A percentile compares a stretch with the other conserved stretches of the same genome.
These are phyloP conservation scores for Neurospora sp. DNA, from an alignment of 495 filamentous ascomycete genomes.

Conservation along the genomic window DNA sequence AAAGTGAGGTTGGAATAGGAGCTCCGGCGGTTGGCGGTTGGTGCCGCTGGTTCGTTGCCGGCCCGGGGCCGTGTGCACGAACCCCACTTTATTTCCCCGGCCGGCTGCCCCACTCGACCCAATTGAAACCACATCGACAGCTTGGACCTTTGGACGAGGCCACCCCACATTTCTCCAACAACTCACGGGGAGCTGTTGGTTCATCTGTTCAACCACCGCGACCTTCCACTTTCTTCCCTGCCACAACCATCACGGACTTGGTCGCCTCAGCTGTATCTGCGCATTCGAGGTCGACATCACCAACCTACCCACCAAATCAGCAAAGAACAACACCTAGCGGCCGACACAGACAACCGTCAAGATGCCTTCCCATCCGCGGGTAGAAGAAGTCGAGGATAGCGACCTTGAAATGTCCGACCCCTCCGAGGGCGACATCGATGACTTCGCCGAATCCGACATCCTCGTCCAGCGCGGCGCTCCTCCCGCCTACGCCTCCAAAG, in stretches of 20 bases:
- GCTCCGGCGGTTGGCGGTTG: not conserved
- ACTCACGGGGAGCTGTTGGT: not conserved
- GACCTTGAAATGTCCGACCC: constrained; percentile 70
- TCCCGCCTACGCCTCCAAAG: constrained; percentile 3
- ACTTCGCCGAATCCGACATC: constrained; percentile 43
- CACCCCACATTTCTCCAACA: constrained; percentile 5
- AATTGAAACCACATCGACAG: constrained; percentile 5
- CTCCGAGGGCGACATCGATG: constrained; percentile 54
- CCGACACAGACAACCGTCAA: constrained; percentile 12
- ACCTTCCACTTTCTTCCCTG: not conserved
- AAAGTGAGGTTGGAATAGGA: not conserved
- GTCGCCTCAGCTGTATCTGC: not conserved
- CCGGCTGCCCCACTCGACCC: not conserved
- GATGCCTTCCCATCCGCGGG: constrained; percentile 70
- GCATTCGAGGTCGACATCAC: not conserved
- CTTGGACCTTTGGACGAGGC: not conserved
- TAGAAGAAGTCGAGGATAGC: constrained; percentile 83
- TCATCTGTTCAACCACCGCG: not conserved
- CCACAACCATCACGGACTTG: not conserved
- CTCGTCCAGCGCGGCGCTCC: constrained; percentile 10
- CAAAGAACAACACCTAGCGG: too few species aligned
- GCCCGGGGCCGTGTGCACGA: constrained; percentile 3
- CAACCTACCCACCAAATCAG: not conserved
- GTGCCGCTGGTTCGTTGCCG: not conserved
- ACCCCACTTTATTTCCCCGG: constrained; percentile 16